phyloP scores from a whole-genome alignment of 2,329 filamentous ascomycete species.

The Ophiostoma montium region DNA sequence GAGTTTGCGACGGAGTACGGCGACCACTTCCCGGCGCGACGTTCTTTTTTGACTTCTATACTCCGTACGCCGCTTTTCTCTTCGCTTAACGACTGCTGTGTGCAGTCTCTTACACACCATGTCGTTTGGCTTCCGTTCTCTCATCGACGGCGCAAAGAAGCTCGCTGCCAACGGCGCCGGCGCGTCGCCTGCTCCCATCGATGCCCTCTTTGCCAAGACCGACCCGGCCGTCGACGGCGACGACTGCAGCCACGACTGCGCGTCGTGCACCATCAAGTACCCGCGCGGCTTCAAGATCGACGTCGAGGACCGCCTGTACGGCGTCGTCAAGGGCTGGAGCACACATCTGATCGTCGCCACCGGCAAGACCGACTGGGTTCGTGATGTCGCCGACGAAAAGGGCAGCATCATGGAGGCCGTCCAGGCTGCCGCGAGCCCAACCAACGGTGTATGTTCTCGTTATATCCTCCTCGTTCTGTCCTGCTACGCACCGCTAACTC shows the following conservation, averaged over 20 bases:
- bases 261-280: conserved; percentile 63
- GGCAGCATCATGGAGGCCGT: conserved; percentile 73
- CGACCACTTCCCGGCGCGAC: no score
- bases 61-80: no score
- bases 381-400: conserved; percentile 77
- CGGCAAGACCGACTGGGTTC: conserved; percentile 83
- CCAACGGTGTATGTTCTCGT: conserved; percentile 38
- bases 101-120: conserved; percentile 21
- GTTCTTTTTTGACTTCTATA: no score
- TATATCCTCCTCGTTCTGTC: neutral
- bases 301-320: conserved; percentile 65
- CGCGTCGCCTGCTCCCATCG: conserved; percentile 13
- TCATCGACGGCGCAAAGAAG: conserved; percentile 25
- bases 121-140: conserved; percentile 28
- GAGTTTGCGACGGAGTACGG: no score
- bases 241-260: conserved; percentile 79
- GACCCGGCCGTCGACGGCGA: conserved; percentile 70
- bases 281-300: conserved; percentile 62
- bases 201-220: conserved; percentile 57
- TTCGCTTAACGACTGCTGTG: no score
- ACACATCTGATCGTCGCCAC: conserved; percentile 87
- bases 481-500: conserved; percentile 1
- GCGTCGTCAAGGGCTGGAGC: conserved; percentile 71
- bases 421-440: conserved; percentile 40
- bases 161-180: conserved; percentile 17